These are phyloP conservation scores for Kregervanrija pseudodelftensis DNA, from an alignment of 805 yeast genomes.

Conservation along the genomic window DNA sequence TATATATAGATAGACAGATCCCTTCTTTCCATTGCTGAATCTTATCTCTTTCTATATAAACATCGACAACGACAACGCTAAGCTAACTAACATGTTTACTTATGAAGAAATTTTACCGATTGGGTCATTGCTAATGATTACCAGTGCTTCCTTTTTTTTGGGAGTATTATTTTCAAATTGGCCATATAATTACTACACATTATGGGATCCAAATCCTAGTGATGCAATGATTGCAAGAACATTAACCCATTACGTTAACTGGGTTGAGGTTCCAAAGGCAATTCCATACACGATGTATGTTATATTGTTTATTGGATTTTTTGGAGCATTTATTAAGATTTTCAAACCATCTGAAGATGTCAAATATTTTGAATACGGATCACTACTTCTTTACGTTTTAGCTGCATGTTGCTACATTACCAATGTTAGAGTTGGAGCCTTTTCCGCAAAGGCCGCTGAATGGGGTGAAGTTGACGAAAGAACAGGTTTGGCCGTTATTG, in stretches of 20 bases:
- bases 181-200: conserved; percentile 72
- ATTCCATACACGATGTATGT: conserved; percentile 58
- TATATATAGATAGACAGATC: neutral
- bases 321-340: conserved; percentile 69
- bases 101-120: conserved; percentile 29
- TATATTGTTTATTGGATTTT: conserved; percentile 55
- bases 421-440: conserved; percentile 75
- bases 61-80: neutral
- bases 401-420: conserved; percentile 77
- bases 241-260: conserved; percentile 62
- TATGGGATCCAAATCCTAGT: conserved; percentile 54
- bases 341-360: conserved; percentile 84
- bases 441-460: conserved; percentile 57
- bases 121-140: conserved; percentile 21
- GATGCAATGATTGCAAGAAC: conserved; percentile 42
- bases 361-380: conserved; percentile 84
- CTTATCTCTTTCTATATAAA: neutral
- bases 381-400: conserved; percentile 64
- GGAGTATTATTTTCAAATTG: conserved; percentile 75
- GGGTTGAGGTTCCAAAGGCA: conserved; percentile 59
- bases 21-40: neutral
- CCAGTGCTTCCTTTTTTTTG: conserved; percentile 62
- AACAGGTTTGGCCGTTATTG: conserved; percentile 86
- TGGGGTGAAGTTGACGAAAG: conserved; percentile 93
- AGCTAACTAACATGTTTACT: conserved; percentile 20